A percentile compares a stretch with the other conserved stretches of the same genome.
Evolutionary conservation across 345 rosid species (phyloP).

Genomic region (Eucalyptus regnans): DNA sequence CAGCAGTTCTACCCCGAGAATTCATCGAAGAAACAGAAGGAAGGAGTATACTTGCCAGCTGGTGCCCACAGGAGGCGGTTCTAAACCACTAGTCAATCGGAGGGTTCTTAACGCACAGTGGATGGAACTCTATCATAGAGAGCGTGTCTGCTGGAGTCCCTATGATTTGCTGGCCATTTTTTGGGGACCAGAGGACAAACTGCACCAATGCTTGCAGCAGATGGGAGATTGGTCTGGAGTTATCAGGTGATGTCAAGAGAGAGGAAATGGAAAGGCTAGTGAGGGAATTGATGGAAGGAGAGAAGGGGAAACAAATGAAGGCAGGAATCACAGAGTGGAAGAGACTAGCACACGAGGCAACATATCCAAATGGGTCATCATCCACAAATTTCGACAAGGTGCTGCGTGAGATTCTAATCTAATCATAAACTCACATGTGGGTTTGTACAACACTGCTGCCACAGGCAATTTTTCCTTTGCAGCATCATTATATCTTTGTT

Average conservation of each 20-base stretch:
- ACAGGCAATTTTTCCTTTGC: not conserved
- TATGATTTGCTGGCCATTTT: not conserved
- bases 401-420: not conserved
- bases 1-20: not conserved
- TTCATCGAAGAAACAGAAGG: not conserved
- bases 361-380: not conserved
- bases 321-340: not conserved
- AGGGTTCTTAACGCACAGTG: not conserved
- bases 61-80: not conserved
- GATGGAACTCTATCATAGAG: not conserved
- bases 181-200: not conserved
- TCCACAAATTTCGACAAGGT: not conserved
- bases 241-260: not conserved
- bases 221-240: not conserved
- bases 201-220: not conserved
- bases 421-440: not conserved
- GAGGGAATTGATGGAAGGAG: not conserved
- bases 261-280: not conserved
- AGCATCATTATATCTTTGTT: not conserved
- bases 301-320: not conserved
- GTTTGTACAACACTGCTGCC: not conserved
- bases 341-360: not conserved
- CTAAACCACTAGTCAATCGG: not conserved
- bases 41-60: not conserved
- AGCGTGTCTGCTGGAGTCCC: not conserved